Conservation (phyloP, 1,139 yeast genomes). For the Candida buenavistaensis region DNA sequence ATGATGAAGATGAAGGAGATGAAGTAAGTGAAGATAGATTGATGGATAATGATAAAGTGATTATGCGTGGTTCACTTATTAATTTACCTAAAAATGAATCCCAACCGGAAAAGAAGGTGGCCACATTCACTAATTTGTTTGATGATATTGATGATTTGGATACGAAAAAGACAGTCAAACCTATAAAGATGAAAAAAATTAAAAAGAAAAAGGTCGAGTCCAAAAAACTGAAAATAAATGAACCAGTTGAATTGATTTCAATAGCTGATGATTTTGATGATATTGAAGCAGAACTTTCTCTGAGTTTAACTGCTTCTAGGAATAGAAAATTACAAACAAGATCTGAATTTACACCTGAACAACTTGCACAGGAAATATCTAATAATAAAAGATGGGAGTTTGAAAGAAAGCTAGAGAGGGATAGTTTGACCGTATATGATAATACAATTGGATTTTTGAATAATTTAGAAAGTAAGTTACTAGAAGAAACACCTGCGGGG, state of each 20-base stretch:
- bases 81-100: slow-evolving; percentile 10
- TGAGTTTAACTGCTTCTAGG: slow-evolving; percentile 41
- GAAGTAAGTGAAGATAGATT: slow-evolving; percentile 18
- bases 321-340: slow-evolving; percentile 33
- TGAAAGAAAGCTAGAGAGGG: slow-evolving; percentile 28
- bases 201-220: slow-evolving; percentile 26
- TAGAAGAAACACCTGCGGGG: slow-evolving; percentile 5
- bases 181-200: slow-evolving; percentile 50
- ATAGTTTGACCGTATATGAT: slow-evolving; percentile 43
- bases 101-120: slow-evolving; percentile 9
- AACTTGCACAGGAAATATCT: slow-evolving; percentile 47
- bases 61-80: slow-evolving; percentile 9
- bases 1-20: slow-evolving; percentile 16
- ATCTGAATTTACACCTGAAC: slow-evolving; percentile 39
- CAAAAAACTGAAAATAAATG: slow-evolving; percentile 13
- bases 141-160: slow-evolving; percentile 25
- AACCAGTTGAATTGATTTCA: slow-evolving; percentile 27
- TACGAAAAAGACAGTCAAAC: slow-evolving; percentile 39
- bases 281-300: slow-evolving; percentile 51
- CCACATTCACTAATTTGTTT: slow-evolving; percentile 19
- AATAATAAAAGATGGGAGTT: slow-evolving; percentile 28
- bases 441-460: slow-evolving; percentile 61
- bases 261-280: slow-evolving; percentile 29
- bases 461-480: slow-evolving; percentile 22
- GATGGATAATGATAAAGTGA: slow-evolving; percentile 9